Percentiles rank a stretch among this genome's conserved stretches.
Evolutionary conservation across 208 protist genomes (phyloP).

Genomic region (Entamoeba dispar): DNA sequence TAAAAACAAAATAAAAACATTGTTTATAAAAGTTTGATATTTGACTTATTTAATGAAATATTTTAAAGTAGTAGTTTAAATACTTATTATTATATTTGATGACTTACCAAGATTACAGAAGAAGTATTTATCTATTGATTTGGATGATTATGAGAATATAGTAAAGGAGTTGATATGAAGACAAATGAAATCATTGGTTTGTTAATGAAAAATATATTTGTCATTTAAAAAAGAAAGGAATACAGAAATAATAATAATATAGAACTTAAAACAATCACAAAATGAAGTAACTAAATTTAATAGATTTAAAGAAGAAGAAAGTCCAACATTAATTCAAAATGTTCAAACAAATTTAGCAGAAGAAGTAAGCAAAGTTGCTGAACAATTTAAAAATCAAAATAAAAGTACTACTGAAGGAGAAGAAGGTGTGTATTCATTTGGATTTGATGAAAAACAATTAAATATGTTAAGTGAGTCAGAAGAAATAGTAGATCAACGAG

Average conservation of each 20-base stretch:
- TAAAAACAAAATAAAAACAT: background rate
- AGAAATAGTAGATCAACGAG: background rate
- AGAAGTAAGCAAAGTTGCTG: background rate
- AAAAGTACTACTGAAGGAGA: background rate
- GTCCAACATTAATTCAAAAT: background rate
- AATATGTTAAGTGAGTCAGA: background rate
- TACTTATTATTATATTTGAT: too few species aligned
- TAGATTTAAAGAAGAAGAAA: background rate
- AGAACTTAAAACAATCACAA: background rate
- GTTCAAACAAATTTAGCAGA: background rate
- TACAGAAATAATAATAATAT: too few species aligned
- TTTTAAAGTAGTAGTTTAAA: too few species aligned
- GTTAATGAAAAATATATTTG: too few species aligned
- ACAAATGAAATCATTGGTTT: background rate
- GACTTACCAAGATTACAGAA: background rate
- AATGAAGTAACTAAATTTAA: background rate
- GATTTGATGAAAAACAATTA: background rate
- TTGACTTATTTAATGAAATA: too few species aligned
- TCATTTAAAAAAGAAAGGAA: too few species aligned
- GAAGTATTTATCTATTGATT: background rate
- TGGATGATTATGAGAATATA: background rate
- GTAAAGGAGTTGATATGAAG: background rate
- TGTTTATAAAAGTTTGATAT: background rate
- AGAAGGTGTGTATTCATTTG: background rate
- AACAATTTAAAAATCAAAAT: background rate